Percentiles rank a stretch among this genome's conserved stretches.
Conservation (phyloP, 106 monocot genomes). For the Vanilla planifolia region DNA sequence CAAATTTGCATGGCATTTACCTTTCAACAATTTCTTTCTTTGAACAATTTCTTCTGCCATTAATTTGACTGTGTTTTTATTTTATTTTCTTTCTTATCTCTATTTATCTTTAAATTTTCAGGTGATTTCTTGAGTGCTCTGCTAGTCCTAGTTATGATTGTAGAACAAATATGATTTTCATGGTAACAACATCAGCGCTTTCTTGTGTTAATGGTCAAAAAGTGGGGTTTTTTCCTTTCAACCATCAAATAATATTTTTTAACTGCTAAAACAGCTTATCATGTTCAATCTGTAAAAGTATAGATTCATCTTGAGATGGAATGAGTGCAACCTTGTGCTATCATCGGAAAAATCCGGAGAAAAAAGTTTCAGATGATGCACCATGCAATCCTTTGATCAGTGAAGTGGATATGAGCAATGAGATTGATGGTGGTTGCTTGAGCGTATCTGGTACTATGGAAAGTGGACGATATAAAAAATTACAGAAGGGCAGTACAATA, state of each 20-base stretch:
- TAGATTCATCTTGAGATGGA: conserved; percentile 14
- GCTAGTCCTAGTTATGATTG: background rate
- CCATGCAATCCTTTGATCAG: background rate
- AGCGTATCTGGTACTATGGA: conserved; percentile 1
- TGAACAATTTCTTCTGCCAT: background rate
- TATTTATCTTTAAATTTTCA: background rate
- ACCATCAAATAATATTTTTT: conserved; percentile 5
- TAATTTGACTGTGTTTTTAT: background rate
- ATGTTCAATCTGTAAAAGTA: conserved; percentile 7
- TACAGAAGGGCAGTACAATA: conserved; percentile 28
- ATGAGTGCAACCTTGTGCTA: conserved; percentile 12
- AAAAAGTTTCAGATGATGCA: conserved; percentile 6
- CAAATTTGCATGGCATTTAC: too few species aligned
- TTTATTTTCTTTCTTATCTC: background rate
- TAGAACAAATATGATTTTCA: conserved; percentile 1
- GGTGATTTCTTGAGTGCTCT: background rate
- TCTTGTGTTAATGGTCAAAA: conserved; percentile 10
- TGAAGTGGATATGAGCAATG: conserved; percentile 7
- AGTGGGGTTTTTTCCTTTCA: background rate
- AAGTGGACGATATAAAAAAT: conserved; percentile 2
- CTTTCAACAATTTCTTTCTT: background rate
- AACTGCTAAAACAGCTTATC: conserved; percentile 17
- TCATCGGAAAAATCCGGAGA: conserved; percentile 9
- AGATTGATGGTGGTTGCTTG: conserved; percentile 13
- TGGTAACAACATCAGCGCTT: conserved; percentile 7